phyloP scores from a whole-genome alignment of 2,329 filamentous ascomycete species.

The Neofusicoccum kwambonambiense region DNA sequence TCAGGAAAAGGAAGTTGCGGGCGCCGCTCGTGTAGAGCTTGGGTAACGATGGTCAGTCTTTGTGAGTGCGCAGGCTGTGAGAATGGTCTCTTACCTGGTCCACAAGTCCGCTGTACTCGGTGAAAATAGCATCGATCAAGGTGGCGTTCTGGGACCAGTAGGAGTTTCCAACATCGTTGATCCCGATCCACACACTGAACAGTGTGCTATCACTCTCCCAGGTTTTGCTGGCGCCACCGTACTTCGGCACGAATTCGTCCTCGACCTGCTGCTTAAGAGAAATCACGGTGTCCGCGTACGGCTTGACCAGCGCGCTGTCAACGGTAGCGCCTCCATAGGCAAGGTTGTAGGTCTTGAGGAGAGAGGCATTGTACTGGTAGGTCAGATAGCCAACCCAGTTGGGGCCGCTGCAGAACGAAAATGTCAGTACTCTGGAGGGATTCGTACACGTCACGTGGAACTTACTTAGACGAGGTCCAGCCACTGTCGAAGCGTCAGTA shows the following conservation, averaged over 20 bases:
- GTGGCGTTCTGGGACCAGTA: slow-evolving; percentile 42
- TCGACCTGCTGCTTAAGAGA: slow-evolving; percentile 54
- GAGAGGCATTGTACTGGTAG: slow-evolving; percentile 44
- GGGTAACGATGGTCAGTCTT: not conserved
- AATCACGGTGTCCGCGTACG: slow-evolving; percentile 50
- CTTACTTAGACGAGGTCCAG: slow-evolving; percentile 21
- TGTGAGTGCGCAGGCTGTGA: not conserved
- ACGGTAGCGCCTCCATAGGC: slow-evolving; percentile 57
- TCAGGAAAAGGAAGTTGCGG: slow-evolving; percentile 51
- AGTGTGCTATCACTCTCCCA: slow-evolving; percentile 20
- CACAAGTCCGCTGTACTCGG: slow-evolving; percentile 37
- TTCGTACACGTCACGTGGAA: not conserved
- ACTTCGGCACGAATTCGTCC: slow-evolving; percentile 43
- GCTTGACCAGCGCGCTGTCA: slow-evolving; percentile 52
- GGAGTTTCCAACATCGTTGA: slow-evolving; percentile 56
- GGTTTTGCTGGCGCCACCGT: slow-evolving; percentile 31
- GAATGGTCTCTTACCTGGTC: slow-evolving; percentile 24
- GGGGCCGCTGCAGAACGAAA: slow-evolving; percentile 42
- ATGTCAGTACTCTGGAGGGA: not conserved
- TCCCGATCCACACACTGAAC: slow-evolving; percentile 48
- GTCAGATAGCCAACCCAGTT: slow-evolving; percentile 57
- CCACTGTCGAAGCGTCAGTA: slow-evolving; percentile 15
- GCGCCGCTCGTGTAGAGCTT: slow-evolving; percentile 47
- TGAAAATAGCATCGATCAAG: slow-evolving; percentile 37
- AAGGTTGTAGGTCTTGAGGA: slow-evolving; percentile 54